Percentiles rank a stretch among this genome's conserved stretches.
Conservation (phyloP, 2,329 filamentous ascomycete species). For the Aspergillus sp. region DNA sequence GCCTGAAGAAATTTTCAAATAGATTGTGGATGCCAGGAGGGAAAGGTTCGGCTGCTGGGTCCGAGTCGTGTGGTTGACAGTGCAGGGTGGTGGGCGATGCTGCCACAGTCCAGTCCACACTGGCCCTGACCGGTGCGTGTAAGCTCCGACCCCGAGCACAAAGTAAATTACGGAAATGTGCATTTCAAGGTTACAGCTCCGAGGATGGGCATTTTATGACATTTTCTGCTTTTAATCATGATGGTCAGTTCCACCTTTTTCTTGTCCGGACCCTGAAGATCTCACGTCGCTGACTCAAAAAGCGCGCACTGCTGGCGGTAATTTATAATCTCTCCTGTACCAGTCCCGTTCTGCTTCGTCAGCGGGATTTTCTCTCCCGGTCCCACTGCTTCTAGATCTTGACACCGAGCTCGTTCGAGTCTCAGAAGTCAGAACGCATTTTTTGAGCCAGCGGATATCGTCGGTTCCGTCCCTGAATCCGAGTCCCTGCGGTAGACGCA, state of each 20-base stretch:
- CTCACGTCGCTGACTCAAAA: neutral
- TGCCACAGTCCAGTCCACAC: too few species aligned
- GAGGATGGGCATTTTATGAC: neutral
- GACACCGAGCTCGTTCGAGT: neutral
- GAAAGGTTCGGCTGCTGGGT: too few species aligned
- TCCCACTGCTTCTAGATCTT: neutral
- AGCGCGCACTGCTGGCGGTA: neutral
- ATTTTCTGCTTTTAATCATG: neutral
- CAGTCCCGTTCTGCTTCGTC: neutral
- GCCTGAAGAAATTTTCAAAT: too few species aligned
- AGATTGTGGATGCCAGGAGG: too few species aligned
- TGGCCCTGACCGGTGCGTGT: too few species aligned
- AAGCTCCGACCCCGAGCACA: too few species aligned
- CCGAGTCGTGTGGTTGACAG: neutral
- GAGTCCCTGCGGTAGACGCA: too few species aligned
- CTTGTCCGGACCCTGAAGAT: conserved; percentile 11
- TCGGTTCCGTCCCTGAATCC: too few species aligned
- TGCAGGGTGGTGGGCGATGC: too few species aligned
- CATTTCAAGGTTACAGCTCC: neutral
- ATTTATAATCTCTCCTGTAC: neutral
- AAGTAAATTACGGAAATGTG: too few species aligned
- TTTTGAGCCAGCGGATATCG: too few species aligned
- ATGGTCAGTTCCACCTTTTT: neutral
- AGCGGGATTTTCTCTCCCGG: neutral
- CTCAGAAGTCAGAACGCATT: too few species aligned